Evolutionary conservation across 1,284 basidiomycete species (phyloP).

Genomic region (Takashimella tepidaria): DNA sequence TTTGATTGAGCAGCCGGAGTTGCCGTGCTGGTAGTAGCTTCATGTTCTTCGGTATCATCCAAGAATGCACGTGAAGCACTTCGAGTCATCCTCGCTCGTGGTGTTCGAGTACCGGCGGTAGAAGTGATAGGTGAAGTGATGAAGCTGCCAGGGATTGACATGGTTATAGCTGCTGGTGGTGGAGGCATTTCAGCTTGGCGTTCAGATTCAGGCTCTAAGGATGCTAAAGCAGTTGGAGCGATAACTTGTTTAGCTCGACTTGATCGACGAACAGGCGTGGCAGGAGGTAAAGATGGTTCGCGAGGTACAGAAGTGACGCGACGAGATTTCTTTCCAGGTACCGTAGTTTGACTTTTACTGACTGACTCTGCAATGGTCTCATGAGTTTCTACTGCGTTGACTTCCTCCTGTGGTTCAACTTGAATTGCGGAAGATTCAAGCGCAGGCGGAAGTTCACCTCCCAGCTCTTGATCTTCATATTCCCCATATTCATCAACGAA

Average conservation of each 20-base stretch:
- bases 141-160: conserved; percentile 4
- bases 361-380: background rate
- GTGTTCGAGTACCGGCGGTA: background rate
- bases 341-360: background rate
- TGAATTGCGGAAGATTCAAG: background rate
- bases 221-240: background rate
- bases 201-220: background rate
- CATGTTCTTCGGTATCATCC: conserved; percentile 22
- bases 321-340: background rate
- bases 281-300: background rate
- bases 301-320: background rate
- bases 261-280: background rate
- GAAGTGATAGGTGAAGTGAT: background rate
- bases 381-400: background rate
- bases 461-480: background rate
- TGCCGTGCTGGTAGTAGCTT: no score
- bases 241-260: background rate
- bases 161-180: no score
- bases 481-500: conserved; percentile 6
- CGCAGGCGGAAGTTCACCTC: background rate
- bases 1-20: background rate
- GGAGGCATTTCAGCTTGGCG: conserved; percentile 11
- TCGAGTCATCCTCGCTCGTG: conserved; percentile 22
- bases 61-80: conserved; percentile 28
- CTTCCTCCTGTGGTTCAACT: background rate